Conservation (phyloP, 2,329 filamentous ascomycete species). For the Dactylellina cionopaga region DNA sequence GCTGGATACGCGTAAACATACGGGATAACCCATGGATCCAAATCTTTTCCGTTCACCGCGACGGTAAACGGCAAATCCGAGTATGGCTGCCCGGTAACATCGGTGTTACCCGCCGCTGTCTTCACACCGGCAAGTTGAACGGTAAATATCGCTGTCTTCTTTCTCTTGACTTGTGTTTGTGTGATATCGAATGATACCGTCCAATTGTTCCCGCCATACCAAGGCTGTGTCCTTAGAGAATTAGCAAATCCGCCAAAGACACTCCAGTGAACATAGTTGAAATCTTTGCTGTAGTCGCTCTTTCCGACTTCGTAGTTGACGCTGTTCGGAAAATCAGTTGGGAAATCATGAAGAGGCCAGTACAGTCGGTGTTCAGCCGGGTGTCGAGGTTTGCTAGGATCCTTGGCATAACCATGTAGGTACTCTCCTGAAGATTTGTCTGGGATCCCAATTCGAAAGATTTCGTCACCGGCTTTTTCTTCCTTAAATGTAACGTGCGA, state of each 20-base stretch:
- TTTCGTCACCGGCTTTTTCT: slow-evolving; percentile 68
- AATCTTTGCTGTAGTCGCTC: slow-evolving; percentile 64
- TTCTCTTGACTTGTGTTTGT: slow-evolving; percentile 61
- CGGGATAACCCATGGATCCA: slow-evolving; percentile 68
- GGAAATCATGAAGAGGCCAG: slow-evolving; percentile 71
- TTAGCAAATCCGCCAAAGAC: slow-evolving; percentile 70
- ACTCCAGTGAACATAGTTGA: slow-evolving; percentile 75
- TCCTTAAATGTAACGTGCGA: slow-evolving; percentile 65
- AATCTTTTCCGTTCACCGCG: slow-evolving; percentile 63
- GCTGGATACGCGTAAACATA: slow-evolving; percentile 57
- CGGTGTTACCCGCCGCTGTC: slow-evolving; percentile 71
- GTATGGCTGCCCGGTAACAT: slow-evolving; percentile 68
- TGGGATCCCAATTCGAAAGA: slow-evolving; percentile 72
- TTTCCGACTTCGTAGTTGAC: slow-evolving; percentile 69
- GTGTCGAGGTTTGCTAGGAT: slow-evolving; percentile 64
- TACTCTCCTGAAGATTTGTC: slow-evolving; percentile 72
- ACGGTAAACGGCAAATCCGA: slow-evolving; percentile 67
- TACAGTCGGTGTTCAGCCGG: slow-evolving; percentile 71
- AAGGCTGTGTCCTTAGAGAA: slow-evolving; percentile 62
- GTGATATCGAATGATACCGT: slow-evolving; percentile 67
- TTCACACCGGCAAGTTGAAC: slow-evolving; percentile 73
- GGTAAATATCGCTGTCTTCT: slow-evolving; percentile 68
- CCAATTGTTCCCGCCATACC: slow-evolving; percentile 68
- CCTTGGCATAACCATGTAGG: slow-evolving; percentile 67
- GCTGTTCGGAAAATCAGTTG: slow-evolving; percentile 69